These are phyloP conservation scores for Hura crepitans DNA, from an alignment of 441 rosid species.

Conservation along the genomic window DNA sequence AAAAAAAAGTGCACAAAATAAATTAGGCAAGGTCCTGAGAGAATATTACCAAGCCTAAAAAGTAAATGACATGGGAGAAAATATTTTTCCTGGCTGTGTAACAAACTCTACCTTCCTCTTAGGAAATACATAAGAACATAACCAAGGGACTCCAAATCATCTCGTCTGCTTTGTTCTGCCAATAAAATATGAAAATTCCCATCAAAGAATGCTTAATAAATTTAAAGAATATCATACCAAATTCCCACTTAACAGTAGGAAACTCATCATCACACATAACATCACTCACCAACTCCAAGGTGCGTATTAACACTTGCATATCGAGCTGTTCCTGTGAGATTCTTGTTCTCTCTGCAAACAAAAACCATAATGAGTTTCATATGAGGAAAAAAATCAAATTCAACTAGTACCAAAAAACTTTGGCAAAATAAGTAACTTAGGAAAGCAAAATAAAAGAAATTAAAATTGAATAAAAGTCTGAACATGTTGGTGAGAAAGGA, in stretches of 20 bases:
- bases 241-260: slow-evolving; percentile 15
- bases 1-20: slow-evolving; percentile 24
- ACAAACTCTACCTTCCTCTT: slow-evolving; percentile 65
- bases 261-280: slow-evolving; percentile 21
- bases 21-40: slow-evolving; percentile 8
- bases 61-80: slow-evolving; percentile 5
- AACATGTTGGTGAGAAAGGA: neutral
- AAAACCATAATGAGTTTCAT: slow-evolving; percentile 14
- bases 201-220: neutral
- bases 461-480: neutral
- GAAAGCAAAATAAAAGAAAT: neutral
- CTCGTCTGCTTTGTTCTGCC: slow-evolving; percentile 90
- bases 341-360: slow-evolving; percentile 69
- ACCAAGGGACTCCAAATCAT: slow-evolving; percentile 91
- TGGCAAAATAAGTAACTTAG: neutral
- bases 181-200: slow-evolving; percentile 22
- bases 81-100: slow-evolving; percentile 4
- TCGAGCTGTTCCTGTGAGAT: slow-evolving; percentile 90
- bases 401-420: neutral
- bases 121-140: slow-evolving; percentile 87
- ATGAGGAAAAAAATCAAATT: neutral
- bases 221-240: slow-evolving; percentile 15
- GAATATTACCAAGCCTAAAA: slow-evolving; percentile 15
- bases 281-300: slow-evolving; percentile 74
- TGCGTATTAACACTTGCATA: slow-evolving; percentile 96